These are phyloP conservation scores for Capsella bursapastoris DNA, from an alignment of 345 rosid species.

Conservation along the genomic window DNA sequence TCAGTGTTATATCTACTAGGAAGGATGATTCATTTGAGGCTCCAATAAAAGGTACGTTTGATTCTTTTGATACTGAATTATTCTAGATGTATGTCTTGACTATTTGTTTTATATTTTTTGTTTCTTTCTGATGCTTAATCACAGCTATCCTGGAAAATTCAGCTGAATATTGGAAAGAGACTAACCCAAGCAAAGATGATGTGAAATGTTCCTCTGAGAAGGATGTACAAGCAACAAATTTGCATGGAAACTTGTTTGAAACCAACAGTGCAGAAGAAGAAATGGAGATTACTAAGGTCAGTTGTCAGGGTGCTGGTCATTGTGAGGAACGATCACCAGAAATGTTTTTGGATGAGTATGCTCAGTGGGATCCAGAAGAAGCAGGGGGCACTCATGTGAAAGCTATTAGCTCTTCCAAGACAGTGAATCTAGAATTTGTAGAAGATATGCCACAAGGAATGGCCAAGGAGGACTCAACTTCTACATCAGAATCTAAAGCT, in stretches of 20 bases:
- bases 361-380: neutral
- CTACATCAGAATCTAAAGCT: slow-evolving; percentile 9
- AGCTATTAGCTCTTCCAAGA: slow-evolving; percentile 7
- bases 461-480: neutral
- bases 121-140: slow-evolving; percentile 9
- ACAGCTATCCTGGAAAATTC: slow-evolving; percentile 13
- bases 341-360: neutral
- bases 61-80: neutral
- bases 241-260: neutral
- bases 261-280: slow-evolving; percentile 16
- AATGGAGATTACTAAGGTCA: neutral
- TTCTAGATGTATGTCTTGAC: neutral
- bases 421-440: neutral
- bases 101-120: neutral
- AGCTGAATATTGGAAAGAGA: slow-evolving; percentile 20
- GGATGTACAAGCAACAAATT: slow-evolving; percentile 5
- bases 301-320: slow-evolving; percentile 3
- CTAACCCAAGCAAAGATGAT: neutral
- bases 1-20: slow-evolving; percentile 1
- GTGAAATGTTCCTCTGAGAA: slow-evolving; percentile 3
- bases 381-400: neutral
- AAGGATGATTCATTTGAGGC: slow-evolving; percentile 21
- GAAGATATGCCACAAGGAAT: slow-evolving; percentile 27
- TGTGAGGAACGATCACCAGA: neutral
- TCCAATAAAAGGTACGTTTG: slow-evolving; percentile 11